These are phyloP conservation scores for Royoungia palumana DNA, from an alignment of 768 basidiomycete genomes.

Conservation along the genomic window DNA sequence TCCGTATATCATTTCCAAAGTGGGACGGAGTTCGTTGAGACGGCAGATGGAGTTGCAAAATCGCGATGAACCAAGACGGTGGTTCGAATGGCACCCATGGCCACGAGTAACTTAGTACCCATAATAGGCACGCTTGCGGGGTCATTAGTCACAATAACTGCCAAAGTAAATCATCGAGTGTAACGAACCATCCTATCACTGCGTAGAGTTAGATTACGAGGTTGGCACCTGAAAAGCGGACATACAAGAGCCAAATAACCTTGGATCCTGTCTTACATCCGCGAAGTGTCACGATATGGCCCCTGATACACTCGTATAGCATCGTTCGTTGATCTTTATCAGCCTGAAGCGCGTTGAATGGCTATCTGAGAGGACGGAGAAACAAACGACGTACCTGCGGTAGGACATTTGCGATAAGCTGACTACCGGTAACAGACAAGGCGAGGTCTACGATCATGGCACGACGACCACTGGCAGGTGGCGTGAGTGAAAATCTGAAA, in stretches of 20 bases:
- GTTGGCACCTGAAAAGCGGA: neutral
- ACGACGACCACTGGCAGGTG: slow-evolving; percentile 54
- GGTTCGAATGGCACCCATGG: slow-evolving; percentile 9
- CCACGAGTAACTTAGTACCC: slow-evolving; percentile 41
- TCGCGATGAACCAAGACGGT: slow-evolving; percentile 29
- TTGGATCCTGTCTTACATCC: slow-evolving; percentile 91
- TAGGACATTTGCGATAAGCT: slow-evolving; percentile 77
- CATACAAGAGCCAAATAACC: slow-evolving; percentile 85
- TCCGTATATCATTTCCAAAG: slow-evolving; percentile 25
- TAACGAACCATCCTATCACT: slow-evolving; percentile 57
- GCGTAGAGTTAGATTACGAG: slow-evolving; percentile 2
- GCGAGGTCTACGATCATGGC: slow-evolving; percentile 87
- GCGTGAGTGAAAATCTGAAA: slow-evolving; percentile 2
- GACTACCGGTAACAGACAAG: slow-evolving; percentile 79
- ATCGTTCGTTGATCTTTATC: slow-evolving; percentile 83
- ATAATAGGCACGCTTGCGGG: slow-evolving; percentile 56
- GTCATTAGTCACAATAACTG: slow-evolving; percentile 14
- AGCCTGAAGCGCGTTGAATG: slow-evolving; percentile 44
- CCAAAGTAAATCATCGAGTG: neutral
- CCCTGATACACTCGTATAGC: slow-evolving; percentile 81
- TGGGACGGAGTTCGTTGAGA: slow-evolving; percentile 12
- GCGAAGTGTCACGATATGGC: slow-evolving; percentile 85
- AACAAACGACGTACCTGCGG: slow-evolving; percentile 53
- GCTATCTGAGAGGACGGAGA: neutral
- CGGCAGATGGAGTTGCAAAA: slow-evolving; percentile 23